These are phyloP conservation scores for Sporothrix luriei DNA, from an alignment of 2,329 filamentous ascomycete genomes.

Conservation along the genomic window DNA sequence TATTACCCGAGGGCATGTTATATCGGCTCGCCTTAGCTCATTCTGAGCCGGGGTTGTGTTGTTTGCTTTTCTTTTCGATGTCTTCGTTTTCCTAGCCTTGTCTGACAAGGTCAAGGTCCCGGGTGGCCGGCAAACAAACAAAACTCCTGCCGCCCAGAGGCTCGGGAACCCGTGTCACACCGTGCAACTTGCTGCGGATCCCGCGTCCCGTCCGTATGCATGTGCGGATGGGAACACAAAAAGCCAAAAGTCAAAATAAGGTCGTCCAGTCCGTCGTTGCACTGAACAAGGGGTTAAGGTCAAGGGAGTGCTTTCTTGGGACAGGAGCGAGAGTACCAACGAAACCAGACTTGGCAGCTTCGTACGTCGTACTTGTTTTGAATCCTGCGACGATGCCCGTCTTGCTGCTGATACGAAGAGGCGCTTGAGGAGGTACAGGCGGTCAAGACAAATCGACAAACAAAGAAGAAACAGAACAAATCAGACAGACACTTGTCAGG, in stretches of 20 bases:
- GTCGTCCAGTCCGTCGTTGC: conserved; percentile 14
- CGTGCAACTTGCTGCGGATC: neutral
- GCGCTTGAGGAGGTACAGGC: neutral
- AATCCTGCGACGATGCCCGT: neutral
- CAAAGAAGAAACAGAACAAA: neutral
- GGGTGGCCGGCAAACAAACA: neutral
- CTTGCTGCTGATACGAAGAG: conserved; percentile 14
- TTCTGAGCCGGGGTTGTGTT: neutral
- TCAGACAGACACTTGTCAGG: neutral
- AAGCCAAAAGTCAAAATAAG: neutral
- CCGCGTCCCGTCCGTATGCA: neutral
- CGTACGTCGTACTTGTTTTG: neutral
- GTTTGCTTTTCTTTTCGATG: neutral
- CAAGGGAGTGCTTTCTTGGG: neutral
- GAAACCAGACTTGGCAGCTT: neutral
- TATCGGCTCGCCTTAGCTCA: neutral
- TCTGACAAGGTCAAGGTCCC: neutral
- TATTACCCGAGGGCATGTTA: neutral
- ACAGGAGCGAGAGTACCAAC: neutral
- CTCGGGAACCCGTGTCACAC: neutral
- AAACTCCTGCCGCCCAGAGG: neutral
- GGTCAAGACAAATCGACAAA: neutral
- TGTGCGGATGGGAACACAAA: neutral
- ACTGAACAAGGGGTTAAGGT: neutral
- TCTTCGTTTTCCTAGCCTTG: neutral